Evolutionary conservation across 257 asterid species (phyloP).

Genomic region (Lycium ferocissimum): DNA sequence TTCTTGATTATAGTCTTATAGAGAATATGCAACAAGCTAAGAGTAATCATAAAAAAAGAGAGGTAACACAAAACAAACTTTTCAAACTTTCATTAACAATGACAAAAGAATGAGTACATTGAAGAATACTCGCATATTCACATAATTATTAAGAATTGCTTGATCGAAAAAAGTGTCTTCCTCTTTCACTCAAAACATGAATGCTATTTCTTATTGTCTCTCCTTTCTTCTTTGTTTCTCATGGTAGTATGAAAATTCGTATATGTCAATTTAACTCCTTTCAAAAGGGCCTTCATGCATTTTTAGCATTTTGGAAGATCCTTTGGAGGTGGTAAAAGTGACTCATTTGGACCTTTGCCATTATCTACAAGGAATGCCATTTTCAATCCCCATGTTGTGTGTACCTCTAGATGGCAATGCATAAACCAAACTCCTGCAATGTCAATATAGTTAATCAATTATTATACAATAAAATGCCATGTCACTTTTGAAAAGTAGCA

Average conservation of each 20-base stretch:
- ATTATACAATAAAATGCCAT: too few species aligned
- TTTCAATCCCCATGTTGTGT: conserved; percentile 92
- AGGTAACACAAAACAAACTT: background rate
- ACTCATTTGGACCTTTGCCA: conserved; percentile 71
- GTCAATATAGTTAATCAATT: background rate
- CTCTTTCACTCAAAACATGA: conserved; percentile 17
- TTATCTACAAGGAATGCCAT: conserved; percentile 88
- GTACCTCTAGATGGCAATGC: conserved; percentile 95
- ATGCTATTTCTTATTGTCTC: background rate
- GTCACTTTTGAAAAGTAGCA: too few species aligned
- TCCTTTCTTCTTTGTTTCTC: conserved; percentile 5
- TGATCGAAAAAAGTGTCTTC: background rate
- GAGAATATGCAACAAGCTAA: background rate
- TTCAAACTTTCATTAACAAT: background rate
- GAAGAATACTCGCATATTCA: background rate
- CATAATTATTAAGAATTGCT: conserved; percentile 19
- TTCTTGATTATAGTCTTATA: background rate
- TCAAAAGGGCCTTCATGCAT: background rate
- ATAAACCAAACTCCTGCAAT: conserved; percentile 80
- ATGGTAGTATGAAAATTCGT: background rate
- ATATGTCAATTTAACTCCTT: background rate
- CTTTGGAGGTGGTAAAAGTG: conserved; percentile 77
- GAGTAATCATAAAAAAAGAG: background rate
- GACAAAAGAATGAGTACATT: background rate
- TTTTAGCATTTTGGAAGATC: conserved; percentile 78